These are phyloP conservation scores for Botrytis medusae DNA, from an alignment of 2,329 filamentous ascomycete species.

Conservation along the genomic window DNA sequence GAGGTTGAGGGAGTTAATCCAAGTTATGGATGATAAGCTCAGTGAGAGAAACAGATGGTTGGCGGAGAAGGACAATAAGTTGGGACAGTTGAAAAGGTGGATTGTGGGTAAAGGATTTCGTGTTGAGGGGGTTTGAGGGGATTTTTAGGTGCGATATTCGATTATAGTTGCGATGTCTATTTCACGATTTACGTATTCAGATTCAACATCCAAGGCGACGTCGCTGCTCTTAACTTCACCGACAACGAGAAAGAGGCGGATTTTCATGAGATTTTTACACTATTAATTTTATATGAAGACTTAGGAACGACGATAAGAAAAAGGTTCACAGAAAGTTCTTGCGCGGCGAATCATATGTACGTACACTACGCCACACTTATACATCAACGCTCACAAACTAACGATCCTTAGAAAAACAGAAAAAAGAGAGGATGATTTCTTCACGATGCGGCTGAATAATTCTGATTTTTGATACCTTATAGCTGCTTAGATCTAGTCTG, in stretches of 20 bases:
- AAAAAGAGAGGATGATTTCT: background rate
- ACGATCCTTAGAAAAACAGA: background rate
- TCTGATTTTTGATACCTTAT: background rate
- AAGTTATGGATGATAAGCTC: background rate
- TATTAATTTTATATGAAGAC: background rate
- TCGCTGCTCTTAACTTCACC: background rate
- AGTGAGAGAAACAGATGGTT: background rate
- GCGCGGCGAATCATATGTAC: background rate
- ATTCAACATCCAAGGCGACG: background rate
- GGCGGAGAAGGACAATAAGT: slow-evolving; percentile 1
- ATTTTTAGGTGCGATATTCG: no score
- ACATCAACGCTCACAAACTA: background rate
- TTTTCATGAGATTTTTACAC: rapidly evolving
- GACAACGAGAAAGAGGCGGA: background rate
- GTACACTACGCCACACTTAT: background rate
- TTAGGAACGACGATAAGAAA: background rate
- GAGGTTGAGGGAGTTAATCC: background rate
- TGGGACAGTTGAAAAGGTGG: slow-evolving; percentile 6
- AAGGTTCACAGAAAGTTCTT: background rate
- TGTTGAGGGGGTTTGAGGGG: slow-evolving; percentile 2
- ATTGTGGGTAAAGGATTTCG: background rate
- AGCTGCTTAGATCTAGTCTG: background rate
- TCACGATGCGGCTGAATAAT: no score
- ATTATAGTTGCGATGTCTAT: background rate
- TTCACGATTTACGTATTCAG: background rate